Evolutionary conservation across 352 stramenopile genomes (phyloP).

Genomic region (Chrysophaeum taylorii): DNA sequence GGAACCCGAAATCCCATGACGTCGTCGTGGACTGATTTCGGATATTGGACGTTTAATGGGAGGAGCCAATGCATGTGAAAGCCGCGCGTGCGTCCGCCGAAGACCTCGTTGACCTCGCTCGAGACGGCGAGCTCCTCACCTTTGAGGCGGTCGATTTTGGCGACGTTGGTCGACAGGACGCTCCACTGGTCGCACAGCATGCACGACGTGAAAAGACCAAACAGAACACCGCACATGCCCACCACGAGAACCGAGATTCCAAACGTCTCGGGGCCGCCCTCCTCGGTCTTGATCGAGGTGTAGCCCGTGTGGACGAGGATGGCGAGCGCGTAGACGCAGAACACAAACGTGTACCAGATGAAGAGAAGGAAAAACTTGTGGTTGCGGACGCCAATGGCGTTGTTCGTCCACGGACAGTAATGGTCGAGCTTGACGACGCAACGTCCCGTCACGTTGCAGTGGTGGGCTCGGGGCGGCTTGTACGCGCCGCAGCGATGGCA

Average conservation of each 20-base stretch:
- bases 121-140: conserved; percentile 58
- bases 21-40: conserved; percentile 13
- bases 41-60: conserved; percentile 12
- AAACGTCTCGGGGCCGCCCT: not conserved
- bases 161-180: conserved; percentile 85
- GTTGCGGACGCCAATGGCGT: conserved; percentile 96
- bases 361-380: conserved; percentile 92
- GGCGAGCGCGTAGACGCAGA: conserved; percentile 81
- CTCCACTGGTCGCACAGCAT: conserved; percentile 98
- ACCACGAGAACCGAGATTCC: conserved; percentile 57
- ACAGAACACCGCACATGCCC: conserved; percentile 76
- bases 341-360: conserved; percentile 80
- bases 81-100: conserved; percentile 22
- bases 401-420: conserved; percentile 98
- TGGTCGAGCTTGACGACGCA: conserved; percentile 96
- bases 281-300: conserved; percentile 37
- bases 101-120: conserved; percentile 35
- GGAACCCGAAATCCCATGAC: conserved; percentile 14
- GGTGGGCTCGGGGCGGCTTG: conserved; percentile 26
- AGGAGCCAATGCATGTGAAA: conserved; percentile 17
- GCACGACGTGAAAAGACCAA: conserved; percentile 95
- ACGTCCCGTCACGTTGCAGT: conserved; percentile 20
- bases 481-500: conserved; percentile 24
- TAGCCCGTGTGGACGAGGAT: conserved; percentile 75
- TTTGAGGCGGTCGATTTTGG: conserved; percentile 93